Base-by-base conservation (phyloP, 2,329 filamentous ascomycete genomes). In the Gyromitra esculenta region DNA sequence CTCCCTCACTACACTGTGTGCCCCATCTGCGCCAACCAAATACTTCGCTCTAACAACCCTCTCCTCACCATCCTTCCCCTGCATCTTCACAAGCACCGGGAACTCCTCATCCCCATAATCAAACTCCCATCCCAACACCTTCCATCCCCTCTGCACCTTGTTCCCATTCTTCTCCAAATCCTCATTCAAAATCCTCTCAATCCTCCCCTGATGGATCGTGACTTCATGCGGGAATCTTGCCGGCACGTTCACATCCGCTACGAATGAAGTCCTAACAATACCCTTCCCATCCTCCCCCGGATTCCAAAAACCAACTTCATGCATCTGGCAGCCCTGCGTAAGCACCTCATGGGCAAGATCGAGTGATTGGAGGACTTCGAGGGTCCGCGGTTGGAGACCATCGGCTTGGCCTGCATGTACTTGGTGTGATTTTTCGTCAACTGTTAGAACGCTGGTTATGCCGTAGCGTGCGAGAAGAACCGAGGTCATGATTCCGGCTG, bases 11-110 rank as follows among this genome's bases (percentile, higher is more conserved):
- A 87, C 88, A 0, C 91, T 92, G 76, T 88, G 87, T 1, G 91
- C 89, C 0, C 91, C 91, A 81, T 93, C 91, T 4, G 89, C 91
- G 37, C 91, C 88, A 77, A 93, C 90, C 3, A 93, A 84, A 78
- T 93, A 92, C 82, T 91, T 92, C 35, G 90, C 86, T 60, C 87
- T 86, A 11, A 92, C 83, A 0, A 85, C 82, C 15, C 81, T 94
- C 84, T 96, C 91, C 48, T 86, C 86, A 7, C 86, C 85, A 25
- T 88, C 89, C 18, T 48, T 25, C 5, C 56, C 69, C 2, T 15
- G 50, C 62, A 97, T 85, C 75, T 90, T 87, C 37, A 97, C 93
- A 79, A 92, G 88, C 0, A 97, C 92, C 0, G 94, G 94, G 82
- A 96, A 96, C 31, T 89, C 88, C 0, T 86, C 82, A 79, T 90